Base-by-base conservation (phyloP, 2,329 filamentous ascomycete species). In the Podosphaera fusca region DNA sequence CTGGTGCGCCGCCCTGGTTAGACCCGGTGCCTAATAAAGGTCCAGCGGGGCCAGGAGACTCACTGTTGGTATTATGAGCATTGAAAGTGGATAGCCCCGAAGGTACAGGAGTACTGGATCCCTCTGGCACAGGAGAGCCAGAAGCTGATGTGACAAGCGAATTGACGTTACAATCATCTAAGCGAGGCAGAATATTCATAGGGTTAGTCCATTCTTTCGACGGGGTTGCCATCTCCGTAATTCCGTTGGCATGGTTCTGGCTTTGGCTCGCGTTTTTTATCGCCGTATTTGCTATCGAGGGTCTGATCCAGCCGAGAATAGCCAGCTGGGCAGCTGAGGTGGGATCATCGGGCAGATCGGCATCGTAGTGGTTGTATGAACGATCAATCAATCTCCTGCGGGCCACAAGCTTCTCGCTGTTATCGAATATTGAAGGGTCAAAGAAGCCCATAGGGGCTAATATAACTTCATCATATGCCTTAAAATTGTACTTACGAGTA, bases 401-500 rank as follows among this genome's bases (percentile, higher is more conserved):
- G 47, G 86, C 83, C 29, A 76, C 73, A 9, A 96, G 77, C 72
- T 98, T 98, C 40, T 77, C 71, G 34, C 77, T 80, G 64, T 88
- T 84, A 67, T 94, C 87, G 63, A 96, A 95, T 57, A 95, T 84
- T 2, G 78, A 73, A 0, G 92, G 90, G 59, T 90, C 85, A 68
- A 94, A 95, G 64, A 89, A 85, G n/a, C 88, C 89, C 83, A 95
- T 87, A 0, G 89, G 85, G 0, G 92, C 85, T n/a, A 98, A 75
- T 63, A 94, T 86, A 30, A 94, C 85, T 69, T 96, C 92, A 63
- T 98, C 92, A 66, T 96, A 98, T 0, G 86, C 89, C 74, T 96
- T 96, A 75, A 95, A 96, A 46, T 82, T 80, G 70, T 94, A 96
- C 70, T 95, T 95, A 61, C 82, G 79, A 1, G 92, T 98, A 55